These are phyloP conservation scores for Boehmeria nivea DNA, from an alignment of 306 rosid species.

Conservation along the genomic window DNA sequence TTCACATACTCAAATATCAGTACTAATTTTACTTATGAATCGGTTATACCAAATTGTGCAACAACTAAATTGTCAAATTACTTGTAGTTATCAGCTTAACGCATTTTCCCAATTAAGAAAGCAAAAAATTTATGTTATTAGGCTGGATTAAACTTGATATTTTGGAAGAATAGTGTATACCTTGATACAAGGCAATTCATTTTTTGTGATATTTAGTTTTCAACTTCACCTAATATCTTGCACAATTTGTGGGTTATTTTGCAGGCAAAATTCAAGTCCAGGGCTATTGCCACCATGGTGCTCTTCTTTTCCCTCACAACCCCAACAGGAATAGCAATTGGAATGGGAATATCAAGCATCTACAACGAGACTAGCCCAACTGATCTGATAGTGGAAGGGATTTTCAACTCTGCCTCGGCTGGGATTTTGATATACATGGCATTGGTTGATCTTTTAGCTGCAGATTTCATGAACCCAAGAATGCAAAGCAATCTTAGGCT, in stretches of 20 bases:
- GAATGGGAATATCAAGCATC: slow-evolving; percentile 50
- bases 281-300: slow-evolving; percentile 42
- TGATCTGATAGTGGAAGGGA: slow-evolving; percentile 47
- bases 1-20: too few species aligned
- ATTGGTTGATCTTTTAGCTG: slow-evolving; percentile 63
- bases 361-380: slow-evolving; percentile 42
- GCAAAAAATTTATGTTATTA: too few species aligned
- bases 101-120: too few species aligned
- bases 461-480: slow-evolving; percentile 50
- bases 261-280: slow-evolving; percentile 46
- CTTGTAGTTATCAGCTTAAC: too few species aligned
- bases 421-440: slow-evolving; percentile 67
- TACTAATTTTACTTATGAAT: too few species aligned
- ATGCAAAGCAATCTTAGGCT: slow-evolving; percentile 47
- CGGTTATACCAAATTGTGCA: too few species aligned
- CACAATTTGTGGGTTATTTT: background rate
- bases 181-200: too few species aligned
- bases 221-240: background rate
- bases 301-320: slow-evolving; percentile 60
- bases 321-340: slow-evolving; percentile 56
- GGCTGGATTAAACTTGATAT: background rate
- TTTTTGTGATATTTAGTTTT: too few species aligned
- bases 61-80: too few species aligned
- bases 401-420: slow-evolving; percentile 58
- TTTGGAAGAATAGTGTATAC: too few species aligned